These are phyloP conservation scores for Juglanconis juglandina DNA, from an alignment of 2,329 filamentous ascomycete genomes.

Conservation along the genomic window DNA sequence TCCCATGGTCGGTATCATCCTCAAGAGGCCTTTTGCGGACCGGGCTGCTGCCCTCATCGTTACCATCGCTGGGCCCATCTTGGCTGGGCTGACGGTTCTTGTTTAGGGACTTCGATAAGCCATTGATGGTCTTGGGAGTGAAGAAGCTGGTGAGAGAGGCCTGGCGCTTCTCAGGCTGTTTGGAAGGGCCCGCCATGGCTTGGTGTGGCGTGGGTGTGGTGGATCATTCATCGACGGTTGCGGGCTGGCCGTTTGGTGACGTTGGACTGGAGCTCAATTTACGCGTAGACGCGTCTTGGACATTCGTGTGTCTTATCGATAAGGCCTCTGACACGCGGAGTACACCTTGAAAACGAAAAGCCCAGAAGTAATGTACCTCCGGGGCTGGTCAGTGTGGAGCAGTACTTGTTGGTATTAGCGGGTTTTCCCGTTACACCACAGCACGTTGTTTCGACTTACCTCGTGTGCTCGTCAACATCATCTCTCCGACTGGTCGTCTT, in stretches of 20 bases:
- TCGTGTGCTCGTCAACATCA: no score
- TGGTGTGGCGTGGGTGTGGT: not conserved
- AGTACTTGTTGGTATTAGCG: no score
- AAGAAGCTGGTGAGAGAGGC: conserved; percentile 86
- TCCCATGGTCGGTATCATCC: conserved; percentile 43
- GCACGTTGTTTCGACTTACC: no score
- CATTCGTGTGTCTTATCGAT: not conserved
- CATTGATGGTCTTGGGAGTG: conserved; percentile 56
- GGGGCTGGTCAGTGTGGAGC: no score
- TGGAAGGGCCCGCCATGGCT: conserved; percentile 37
- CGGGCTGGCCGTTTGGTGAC: not conserved
- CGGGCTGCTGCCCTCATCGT: conserved; percentile 18
- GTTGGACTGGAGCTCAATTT: not conserved
- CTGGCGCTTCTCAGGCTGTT: conserved; percentile 61
- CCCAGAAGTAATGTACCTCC: no score
- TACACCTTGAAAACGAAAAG: no score
- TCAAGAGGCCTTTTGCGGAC: conserved; percentile 50
- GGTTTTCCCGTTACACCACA: no score
- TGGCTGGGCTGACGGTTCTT: conserved; percentile 18
- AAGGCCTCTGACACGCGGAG: not conserved
- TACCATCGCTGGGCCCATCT: conserved; percentile 5
- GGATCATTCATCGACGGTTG: not conserved
- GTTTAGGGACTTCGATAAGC: conserved; percentile 25
- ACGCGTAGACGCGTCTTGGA: conserved; percentile 10
- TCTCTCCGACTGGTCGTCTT: no score